Evolutionary conservation across 192 early-diverging fungal genomes (phyloP), one percentile per base, ranked within the genome.

Genomic region (Rhizoclosmatium globosum): DNA sequence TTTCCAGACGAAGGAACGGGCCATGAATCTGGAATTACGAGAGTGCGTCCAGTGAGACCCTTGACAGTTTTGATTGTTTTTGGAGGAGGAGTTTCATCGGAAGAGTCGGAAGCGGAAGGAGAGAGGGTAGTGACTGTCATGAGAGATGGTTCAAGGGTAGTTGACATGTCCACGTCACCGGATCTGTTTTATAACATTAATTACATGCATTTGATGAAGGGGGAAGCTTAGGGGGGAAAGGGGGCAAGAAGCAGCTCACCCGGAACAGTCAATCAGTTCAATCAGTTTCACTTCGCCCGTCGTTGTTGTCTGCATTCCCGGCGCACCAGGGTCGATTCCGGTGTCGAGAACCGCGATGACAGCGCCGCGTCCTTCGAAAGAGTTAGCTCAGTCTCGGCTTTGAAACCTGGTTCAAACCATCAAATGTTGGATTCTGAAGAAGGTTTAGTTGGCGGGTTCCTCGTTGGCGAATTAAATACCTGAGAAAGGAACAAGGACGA

Each of bases 231-330:
- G 15, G 48, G 4, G 6, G 6, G 15, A 9, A 9, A 15, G 15
- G 15, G 15, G 48, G 15, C 19, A 6, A 45, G 9, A 46, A 21
- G 19, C 86, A 62, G 4, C 4, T 46, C 89, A 89, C 45, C 97
- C 96, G 2, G 96, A 95, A 88, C 98, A 99, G 88, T 99, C 98
- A 56, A 99, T 89, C 70, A 94, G 91, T 81, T 97, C 95, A 41
- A 97, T 86, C 31, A 99, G 85, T 85, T 99, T 99, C 68, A 92
- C 93, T 81, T 92, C 90, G 56, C 96, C 98, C 60, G 95, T 93
- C 21, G 93, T 92, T 1, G 97, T 98, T 19, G 85, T 65, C 47
- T 93, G 92, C 79, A 99, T 82, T 60, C 97, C 97, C 47, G 92
- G 87, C 45, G 96, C 94, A 23, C 92, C 93, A 44, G 97, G 96